Conservation (phyloP, 2,329 filamentous ascomycete genomes). For the Polytolypa hystricis region DNA sequence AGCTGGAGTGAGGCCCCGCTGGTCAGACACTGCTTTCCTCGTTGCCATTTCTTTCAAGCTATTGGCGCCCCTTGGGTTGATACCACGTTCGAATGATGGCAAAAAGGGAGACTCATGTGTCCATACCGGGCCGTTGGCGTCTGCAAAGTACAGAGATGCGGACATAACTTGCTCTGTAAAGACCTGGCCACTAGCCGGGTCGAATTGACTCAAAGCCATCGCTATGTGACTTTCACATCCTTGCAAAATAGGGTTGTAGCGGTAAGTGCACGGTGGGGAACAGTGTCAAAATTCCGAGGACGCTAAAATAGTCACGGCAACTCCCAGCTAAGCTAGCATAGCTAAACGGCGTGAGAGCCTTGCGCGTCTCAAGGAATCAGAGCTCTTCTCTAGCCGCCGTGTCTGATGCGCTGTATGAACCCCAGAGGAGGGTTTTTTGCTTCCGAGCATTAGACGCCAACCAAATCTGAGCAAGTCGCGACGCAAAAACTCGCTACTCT, state of each 20-base stretch:
- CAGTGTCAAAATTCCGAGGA: too few species aligned
- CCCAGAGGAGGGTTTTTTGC: too few species aligned
- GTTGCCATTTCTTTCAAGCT: conserved; percentile 27
- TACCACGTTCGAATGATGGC: conserved; percentile 17
- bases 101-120: conserved; percentile 29
- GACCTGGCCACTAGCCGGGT: conserved; percentile 13
- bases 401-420: too few species aligned
- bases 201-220: too few species aligned
- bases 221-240: too few species aligned
- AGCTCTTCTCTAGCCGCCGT: background rate
- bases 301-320: too few species aligned
- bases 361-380: background rate
- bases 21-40: conserved; percentile 23
- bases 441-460: too few species aligned
- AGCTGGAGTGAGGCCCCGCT: conserved; percentile 23
- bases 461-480: background rate
- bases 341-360: too few species aligned
- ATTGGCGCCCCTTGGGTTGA: conserved; percentile 18
- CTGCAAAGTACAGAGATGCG: conserved; percentile 4
- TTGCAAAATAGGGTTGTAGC: too few species aligned
- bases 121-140: conserved; percentile 23
- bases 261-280: too few species aligned
- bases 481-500: background rate
- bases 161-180: conserved; percentile 11
- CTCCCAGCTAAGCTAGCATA: too few species aligned